Evolutionary conservation across 2,329 filamentous ascomycete genomes (phyloP).

Genomic region (Colletotrichum tropicale): DNA sequence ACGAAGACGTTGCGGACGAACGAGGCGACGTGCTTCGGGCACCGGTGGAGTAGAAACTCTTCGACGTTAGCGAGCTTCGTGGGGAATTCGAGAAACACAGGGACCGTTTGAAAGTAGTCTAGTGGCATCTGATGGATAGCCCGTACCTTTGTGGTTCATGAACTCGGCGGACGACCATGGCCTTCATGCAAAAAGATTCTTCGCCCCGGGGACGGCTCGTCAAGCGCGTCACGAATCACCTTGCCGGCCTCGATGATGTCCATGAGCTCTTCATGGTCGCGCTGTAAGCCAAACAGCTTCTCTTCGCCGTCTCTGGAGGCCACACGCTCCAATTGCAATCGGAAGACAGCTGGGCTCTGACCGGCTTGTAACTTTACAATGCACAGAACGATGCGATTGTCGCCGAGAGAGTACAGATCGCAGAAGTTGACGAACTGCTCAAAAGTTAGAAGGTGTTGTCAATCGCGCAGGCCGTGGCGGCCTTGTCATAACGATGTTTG

Average conservation of each 20-base stretch:
- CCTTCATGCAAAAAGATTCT: neutral
- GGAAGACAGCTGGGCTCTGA: constrained; percentile 81
- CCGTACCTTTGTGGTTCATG: neutral
- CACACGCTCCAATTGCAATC: constrained; percentile 83
- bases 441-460: neutral
- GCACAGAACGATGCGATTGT: constrained; percentile 82
- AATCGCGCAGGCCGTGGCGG: neutral
- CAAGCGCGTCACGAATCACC: neutral
- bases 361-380: constrained; percentile 83
- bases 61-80: neutral
- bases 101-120: neutral
- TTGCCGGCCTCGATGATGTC: constrained; percentile 86
- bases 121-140: neutral
- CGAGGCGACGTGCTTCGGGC: neutral
- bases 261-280: constrained; percentile 78
- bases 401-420: constrained; percentile 79
- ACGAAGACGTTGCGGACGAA: neutral
- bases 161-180: neutral
- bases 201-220: no score
- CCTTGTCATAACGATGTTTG: neutral
- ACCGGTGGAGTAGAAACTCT: neutral
- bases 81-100: neutral
- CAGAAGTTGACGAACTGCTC: neutral
- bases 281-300: constrained; percentile 82
- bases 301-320: constrained; percentile 78